Evolutionary conservation across 805 yeast genomes (phyloP).

Genomic region (Sugiyamaella smithiae): DNA sequence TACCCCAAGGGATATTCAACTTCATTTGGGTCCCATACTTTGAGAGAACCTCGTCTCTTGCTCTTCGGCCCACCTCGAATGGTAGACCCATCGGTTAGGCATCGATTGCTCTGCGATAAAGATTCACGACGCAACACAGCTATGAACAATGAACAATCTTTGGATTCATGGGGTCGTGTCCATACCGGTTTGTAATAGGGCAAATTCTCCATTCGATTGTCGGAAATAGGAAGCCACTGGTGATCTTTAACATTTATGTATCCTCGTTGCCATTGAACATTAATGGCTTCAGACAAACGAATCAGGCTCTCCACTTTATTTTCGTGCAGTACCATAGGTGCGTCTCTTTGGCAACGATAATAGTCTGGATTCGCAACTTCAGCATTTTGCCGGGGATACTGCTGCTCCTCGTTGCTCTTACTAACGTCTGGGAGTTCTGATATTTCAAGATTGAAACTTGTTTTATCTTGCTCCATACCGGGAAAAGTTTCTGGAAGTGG

Average conservation of each 20-base stretch:
- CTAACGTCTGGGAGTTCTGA: not conserved
- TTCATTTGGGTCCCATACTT: conserved; percentile 23
- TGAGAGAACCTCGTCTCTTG: conserved; percentile 14
- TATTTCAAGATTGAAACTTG: not conserved
- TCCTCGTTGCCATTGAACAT: conserved; percentile 2
- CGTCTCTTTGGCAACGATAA: not conserved
- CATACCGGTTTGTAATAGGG: conserved; percentile 8
- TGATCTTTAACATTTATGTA: conserved; percentile 6
- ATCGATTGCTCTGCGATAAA: not conserved
- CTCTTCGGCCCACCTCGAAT: conserved; percentile 10
- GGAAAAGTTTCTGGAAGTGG: not conserved
- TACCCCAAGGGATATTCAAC: conserved; percentile 23
- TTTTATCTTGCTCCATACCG: not conserved
- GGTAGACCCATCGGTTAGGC: not conserved
- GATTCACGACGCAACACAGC: conserved; percentile 10
- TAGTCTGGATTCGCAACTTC: not conserved
- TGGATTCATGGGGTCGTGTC: conserved; percentile 4
- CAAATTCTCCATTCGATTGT: not conserved
- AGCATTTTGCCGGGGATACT: not conserved
- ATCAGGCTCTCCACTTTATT: not conserved
- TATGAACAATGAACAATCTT: conserved; percentile 13
- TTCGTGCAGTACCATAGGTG: not conserved
- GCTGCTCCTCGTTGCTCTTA: not conserved
- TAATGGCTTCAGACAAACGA: conserved; percentile 1
- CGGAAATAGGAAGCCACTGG: conserved; percentile 8